phyloP scores from a whole-genome alignment of 1,284 basidiomycete genomes.

The Papiliotrema terrestris region DNA sequence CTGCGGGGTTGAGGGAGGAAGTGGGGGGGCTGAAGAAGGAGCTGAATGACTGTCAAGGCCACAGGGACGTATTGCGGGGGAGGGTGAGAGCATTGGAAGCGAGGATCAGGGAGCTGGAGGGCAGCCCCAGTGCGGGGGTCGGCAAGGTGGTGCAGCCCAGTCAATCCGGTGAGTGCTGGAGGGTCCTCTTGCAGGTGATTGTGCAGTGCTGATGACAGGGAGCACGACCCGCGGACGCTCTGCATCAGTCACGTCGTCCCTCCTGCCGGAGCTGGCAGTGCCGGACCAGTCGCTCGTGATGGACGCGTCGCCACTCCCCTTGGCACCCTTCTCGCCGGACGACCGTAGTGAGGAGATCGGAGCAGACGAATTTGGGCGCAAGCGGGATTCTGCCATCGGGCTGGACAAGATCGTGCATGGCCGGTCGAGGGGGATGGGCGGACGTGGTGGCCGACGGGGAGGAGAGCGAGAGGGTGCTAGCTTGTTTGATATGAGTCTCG shows the following conservation, averaged over 20 bases:
- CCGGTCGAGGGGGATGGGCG: too few relatives aligned
- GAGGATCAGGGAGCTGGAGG: neutral
- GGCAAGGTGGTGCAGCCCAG: neutral
- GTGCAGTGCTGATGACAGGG: neutral
- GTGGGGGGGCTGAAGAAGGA: slow-evolving; percentile 61
- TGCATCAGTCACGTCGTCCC: neutral
- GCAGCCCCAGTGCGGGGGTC: neutral
- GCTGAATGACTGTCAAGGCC: slow-evolving; percentile 55
- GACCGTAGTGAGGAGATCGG: too few relatives aligned
- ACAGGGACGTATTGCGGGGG: slow-evolving; percentile 51
- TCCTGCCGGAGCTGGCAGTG: neutral
- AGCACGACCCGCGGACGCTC: neutral
- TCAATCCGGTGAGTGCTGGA: too few relatives aligned
- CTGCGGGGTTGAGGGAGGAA: slow-evolving; percentile 58
- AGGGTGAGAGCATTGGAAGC: slow-evolving; percentile 20
- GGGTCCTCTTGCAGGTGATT: neutral
- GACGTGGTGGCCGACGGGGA: too few relatives aligned
- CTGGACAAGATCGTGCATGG: too few relatives aligned
- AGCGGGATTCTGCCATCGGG: too few relatives aligned
- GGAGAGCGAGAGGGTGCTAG: too few relatives aligned
- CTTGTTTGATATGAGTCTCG: too few relatives aligned
- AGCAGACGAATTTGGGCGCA: too few relatives aligned
- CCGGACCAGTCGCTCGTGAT: neutral
- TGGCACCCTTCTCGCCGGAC: neutral
- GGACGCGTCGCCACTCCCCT: neutral